phyloP scores from a whole-genome alignment of 345 rosid genomes.

The Eucalyptus albens region DNA sequence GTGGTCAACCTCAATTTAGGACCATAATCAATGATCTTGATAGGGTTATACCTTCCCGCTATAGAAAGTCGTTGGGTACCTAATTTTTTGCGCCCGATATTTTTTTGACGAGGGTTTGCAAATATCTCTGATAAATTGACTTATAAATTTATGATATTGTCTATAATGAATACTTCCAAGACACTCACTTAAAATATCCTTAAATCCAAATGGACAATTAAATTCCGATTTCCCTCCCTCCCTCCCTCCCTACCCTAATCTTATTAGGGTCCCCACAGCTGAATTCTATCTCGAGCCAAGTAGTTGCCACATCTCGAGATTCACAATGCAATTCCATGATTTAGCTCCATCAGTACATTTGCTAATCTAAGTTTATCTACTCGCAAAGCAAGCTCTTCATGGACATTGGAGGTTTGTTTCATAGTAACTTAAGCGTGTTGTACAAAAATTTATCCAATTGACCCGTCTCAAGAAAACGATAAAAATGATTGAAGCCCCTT shows the following conservation, averaged over 20 bases:
- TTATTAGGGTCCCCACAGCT: not conserved
- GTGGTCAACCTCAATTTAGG: not conserved
- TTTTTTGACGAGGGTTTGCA: not conserved
- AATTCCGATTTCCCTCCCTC: not conserved
- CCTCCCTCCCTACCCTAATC: accelerated
- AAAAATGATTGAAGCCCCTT: not conserved
- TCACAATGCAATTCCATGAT: not conserved
- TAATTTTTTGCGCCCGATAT: not conserved
- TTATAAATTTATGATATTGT: not conserved
- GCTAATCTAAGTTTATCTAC: not conserved
- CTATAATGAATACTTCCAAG: not conserved
- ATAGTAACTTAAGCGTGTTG: not conserved
- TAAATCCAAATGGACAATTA: not conserved
- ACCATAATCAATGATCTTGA: not conserved
- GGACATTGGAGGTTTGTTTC: not conserved
- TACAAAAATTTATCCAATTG: accelerated
- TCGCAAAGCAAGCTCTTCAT: not conserved
- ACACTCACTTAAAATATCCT: not conserved
- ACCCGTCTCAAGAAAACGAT: not conserved
- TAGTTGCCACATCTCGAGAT: not conserved
- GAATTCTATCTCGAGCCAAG: not conserved
- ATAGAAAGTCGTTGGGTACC: not conserved
- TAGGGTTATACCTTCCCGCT: not conserved
- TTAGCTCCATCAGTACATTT: not conserved
- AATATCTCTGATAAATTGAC: not conserved